Base-by-base conservation (phyloP, 2,329 filamentous ascomycete species). In the Pyricularia grisea region DNA sequence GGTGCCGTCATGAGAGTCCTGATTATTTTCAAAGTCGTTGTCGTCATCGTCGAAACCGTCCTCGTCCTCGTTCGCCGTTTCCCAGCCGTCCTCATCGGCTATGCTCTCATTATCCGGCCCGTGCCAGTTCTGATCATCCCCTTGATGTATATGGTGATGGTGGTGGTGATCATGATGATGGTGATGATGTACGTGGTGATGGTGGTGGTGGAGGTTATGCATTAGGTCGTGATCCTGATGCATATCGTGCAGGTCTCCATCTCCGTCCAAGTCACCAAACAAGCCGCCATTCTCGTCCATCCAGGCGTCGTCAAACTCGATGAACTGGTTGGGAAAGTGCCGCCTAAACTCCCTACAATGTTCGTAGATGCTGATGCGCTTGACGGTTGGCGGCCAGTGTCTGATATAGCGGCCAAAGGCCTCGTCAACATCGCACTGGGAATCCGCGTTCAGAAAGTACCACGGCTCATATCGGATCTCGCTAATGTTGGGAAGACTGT, bases 351-450 rank as follows among this genome's bases (percentile, higher is more conserved):
- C 42, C 65, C 67, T 69, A 42, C 31, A 70, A 60, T 74, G 71
- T 61, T 74, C 73, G 71, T 72, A 74, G 20, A 74, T 69, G 63
- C 72, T 73, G 65, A 74, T 67, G 11, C 69, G 69, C 50, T 70
- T 70, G 42, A 73, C 67, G 10, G 72, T 67, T 7, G 63, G 66
- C 14, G 73, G 73, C 72, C 73, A 74, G 28, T 73, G 71, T 31
- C 72, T 70, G 10, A 74, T 58, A 14, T 63, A 67, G 14, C 71
- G 68, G 3, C 73, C 72, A 11, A 73, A 67, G 42, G 73, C 73
- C 33, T 68, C 67, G 55, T 68, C 67, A 6, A 61, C 67, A 30
- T 68, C 67, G 28, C 50, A 58, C 55, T 68, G 67, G n/a, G 68
- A 69, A 25, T 70, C 72, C 65, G 67, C 70, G 31, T 73, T 72